Evolutionary conservation across 192 early-diverging fungal species (phyloP).

Genomic region (Umbelopsis sp.): DNA sequence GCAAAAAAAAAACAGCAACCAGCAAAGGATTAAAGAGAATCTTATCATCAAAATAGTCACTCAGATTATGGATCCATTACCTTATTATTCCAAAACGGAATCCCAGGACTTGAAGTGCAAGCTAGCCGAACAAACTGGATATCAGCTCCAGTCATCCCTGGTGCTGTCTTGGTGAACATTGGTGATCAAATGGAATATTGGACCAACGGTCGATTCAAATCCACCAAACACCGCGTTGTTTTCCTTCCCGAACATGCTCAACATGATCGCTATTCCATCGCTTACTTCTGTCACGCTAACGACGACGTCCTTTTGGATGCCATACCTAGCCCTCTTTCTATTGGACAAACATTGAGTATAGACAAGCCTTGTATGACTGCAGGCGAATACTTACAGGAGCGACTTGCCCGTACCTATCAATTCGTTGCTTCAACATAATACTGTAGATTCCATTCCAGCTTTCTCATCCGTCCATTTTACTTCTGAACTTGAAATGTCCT

Average conservation of each 20-base stretch:
- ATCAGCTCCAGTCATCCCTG: slow-evolving; percentile 50
- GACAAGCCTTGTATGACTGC: slow-evolving; percentile 34
- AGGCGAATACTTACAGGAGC: slow-evolving; percentile 39
- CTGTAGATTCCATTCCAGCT: neutral
- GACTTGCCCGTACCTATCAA: slow-evolving; percentile 26
- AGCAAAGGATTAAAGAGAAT: neutral
- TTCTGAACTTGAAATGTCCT: too few relatives aligned
- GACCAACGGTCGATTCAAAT: slow-evolving; percentile 54
- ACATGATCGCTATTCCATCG: slow-evolving; percentile 50
- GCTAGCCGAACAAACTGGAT: slow-evolving; percentile 44
- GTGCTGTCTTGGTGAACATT: slow-evolving; percentile 56
- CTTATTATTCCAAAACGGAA: slow-evolving; percentile 60
- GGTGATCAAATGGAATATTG: slow-evolving; percentile 59
- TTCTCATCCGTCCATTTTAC: too few relatives aligned
- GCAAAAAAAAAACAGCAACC: too few relatives aligned
- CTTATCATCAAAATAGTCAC: slow-evolving; percentile 32
- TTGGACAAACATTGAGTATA: neutral
- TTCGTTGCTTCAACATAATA: neutral
- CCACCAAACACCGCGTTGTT: slow-evolving; percentile 58
- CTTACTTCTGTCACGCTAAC: slow-evolving; percentile 50
- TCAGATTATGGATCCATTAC: slow-evolving; percentile 67
- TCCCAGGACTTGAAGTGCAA: slow-evolving; percentile 50
- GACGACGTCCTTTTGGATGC: neutral
- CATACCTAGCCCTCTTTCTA: neutral
- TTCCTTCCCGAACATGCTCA: slow-evolving; percentile 41